Conservation (phyloP, 2,329 filamentous ascomycete species). For the Cadophora sp. region DNA sequence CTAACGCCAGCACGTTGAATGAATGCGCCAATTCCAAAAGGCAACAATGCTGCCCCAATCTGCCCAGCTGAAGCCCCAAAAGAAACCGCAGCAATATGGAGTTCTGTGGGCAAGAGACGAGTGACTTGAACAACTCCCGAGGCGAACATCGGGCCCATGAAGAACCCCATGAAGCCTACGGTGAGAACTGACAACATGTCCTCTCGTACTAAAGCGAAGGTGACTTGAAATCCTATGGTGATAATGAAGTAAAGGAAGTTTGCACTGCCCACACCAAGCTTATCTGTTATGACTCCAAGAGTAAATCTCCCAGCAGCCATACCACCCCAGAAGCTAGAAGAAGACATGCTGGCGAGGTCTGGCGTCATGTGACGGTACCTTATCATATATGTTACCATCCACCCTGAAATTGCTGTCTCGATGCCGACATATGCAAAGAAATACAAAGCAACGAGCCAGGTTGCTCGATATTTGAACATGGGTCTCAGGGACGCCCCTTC, state of each 20-base stretch:
- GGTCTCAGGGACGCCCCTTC: background rate
- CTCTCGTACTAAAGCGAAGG: background rate
- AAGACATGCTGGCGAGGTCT: background rate
- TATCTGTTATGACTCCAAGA: slow-evolving; percentile 4
- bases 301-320: slow-evolving; percentile 7
- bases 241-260: background rate
- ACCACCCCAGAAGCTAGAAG: background rate
- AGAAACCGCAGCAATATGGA: slow-evolving; percentile 2
- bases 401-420: slow-evolving; percentile 4
- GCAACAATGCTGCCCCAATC: background rate
- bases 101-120: background rate
- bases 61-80: slow-evolving; percentile 9
- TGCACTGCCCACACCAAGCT: background rate
- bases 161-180: background rate
- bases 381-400: slow-evolving; percentile 4
- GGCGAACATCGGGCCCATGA: slow-evolving; percentile 9
- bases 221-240: background rate
- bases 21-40: slow-evolving; percentile 3
- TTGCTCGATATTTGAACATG: slow-evolving; percentile 2
- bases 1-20: background rate
- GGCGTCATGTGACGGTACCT: background rate
- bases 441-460: background rate
- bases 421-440: slow-evolving; percentile 3
- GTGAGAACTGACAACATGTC: background rate
- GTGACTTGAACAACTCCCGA: slow-evolving; percentile 2